A percentile compares a stretch with the other conserved stretches of the same genome.
Evolutionary conservation across 1,284 basidiomycete genomes (phyloP).

Genomic region (Megacollybia platyphylla): DNA sequence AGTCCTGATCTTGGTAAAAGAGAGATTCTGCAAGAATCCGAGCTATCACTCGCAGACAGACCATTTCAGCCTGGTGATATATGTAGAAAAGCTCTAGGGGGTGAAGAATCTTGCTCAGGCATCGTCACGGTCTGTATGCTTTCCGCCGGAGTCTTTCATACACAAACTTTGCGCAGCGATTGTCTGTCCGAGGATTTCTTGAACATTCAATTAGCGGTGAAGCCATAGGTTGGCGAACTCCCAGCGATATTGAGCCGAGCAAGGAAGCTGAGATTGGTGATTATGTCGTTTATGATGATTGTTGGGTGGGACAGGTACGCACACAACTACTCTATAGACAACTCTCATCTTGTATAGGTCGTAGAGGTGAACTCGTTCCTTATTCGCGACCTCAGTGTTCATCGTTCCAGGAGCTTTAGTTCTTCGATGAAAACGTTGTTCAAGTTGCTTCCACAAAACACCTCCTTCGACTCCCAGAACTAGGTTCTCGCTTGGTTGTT

Average conservation of each 20-base stretch:
- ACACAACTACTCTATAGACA: background rate
- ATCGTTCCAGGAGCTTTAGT: slow-evolving; percentile 3
- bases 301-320: slow-evolving; percentile 22
- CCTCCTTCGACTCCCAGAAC: slow-evolving; percentile 61
- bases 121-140: slow-evolving; percentile 49
- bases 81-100: slow-evolving; percentile 58
- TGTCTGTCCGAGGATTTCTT: slow-evolving; percentile 44
- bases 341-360: slow-evolving; percentile 13
- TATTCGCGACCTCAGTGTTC: background rate
- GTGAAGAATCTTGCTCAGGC: slow-evolving; percentile 63
- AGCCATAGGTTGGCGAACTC: slow-evolving; percentile 52
- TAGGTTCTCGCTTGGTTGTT: slow-evolving; percentile 56
- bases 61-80: slow-evolving; percentile 73
- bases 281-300: slow-evolving; percentile 73
- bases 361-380: slow-evolving; percentile 16
- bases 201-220: slow-evolving; percentile 65
- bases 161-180: too few species aligned
- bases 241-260: slow-evolving; percentile 46
- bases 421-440: slow-evolving; percentile 49
- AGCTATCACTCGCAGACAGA: slow-evolving; percentile 69
- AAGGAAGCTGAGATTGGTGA: slow-evolving; percentile 65
- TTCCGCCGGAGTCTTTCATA: too few species aligned
- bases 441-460: slow-evolving; percentile 36
- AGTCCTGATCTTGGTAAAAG: slow-evolving; percentile 31
- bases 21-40: slow-evolving; percentile 61